phyloP scores from a whole-genome alignment of 306 rosid genomes.

The Senna tora region DNA sequence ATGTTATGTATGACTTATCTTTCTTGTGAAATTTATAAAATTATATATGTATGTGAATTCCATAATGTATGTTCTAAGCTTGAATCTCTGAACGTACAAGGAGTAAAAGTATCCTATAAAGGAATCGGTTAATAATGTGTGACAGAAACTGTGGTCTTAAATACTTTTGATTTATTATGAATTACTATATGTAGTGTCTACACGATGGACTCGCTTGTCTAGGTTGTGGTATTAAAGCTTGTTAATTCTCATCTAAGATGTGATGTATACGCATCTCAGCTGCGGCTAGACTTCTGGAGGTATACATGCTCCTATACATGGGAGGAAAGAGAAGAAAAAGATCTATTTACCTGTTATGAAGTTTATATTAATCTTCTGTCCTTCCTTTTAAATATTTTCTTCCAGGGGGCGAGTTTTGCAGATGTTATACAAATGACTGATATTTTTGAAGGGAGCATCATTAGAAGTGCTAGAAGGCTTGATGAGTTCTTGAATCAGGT shows the following conservation, averaged over 20 bases:
- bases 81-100: neutral
- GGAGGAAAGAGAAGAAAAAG: neutral
- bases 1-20: no score
- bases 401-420: constrained; percentile 79
- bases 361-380: constrained; percentile 27
- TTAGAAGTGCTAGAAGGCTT: constrained; percentile 95
- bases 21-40: no score
- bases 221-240: neutral
- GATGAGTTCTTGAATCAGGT: constrained; percentile 98
- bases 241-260: constrained; percentile 5
- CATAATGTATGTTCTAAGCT: neutral
- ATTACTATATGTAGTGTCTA: neutral
- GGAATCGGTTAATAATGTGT: neutral
- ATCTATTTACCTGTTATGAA: constrained; percentile 15
- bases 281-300: neutral
- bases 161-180: neutral
- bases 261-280: constrained; percentile 3
- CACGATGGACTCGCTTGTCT: neutral
- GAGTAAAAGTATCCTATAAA: neutral
- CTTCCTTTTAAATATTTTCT: constrained; percentile 31
- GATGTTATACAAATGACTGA: constrained; percentile 98
- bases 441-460: constrained; percentile 94
- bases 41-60: neutral
- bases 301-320: constrained; percentile 3
- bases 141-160: neutral